phyloP scores from a whole-genome alignment of 192 early-diverging fungal species.

The Entrophospora sp. region DNA sequence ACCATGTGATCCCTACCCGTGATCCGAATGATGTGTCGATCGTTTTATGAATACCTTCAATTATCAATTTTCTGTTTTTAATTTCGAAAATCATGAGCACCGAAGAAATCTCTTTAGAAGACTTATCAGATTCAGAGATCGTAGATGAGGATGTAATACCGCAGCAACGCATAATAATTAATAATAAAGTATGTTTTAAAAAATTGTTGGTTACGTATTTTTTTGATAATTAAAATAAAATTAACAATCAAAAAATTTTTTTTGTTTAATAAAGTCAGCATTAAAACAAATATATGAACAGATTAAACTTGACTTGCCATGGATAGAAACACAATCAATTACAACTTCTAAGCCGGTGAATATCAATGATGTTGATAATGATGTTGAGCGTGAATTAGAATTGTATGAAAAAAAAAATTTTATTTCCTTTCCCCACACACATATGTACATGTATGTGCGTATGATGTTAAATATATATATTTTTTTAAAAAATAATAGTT shows the following conservation, averaged over 20 bases:
- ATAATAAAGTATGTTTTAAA: conserved; percentile 23
- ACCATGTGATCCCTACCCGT: too few species aligned
- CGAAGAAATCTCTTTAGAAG: not conserved
- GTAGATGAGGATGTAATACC: conserved; percentile 23
- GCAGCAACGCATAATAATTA: conserved; percentile 22
- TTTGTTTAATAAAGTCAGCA: conserved; percentile 33
- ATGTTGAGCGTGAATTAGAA: conserved; percentile 86
- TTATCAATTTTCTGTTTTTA: too few species aligned
- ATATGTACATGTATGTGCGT: not conserved
- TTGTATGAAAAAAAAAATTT: conserved; percentile 32
- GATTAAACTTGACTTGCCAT: conserved; percentile 53
- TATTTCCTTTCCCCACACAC: too few species aligned
- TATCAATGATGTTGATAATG: conserved; percentile 66
- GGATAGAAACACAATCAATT: conserved; percentile 63
- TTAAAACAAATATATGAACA: conserved; percentile 49
- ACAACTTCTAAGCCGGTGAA: conserved; percentile 45
- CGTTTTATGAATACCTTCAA: too few species aligned
- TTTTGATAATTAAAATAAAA: not conserved
- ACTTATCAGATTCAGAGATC: not conserved
- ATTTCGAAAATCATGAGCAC: not conserved
- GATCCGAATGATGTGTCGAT: too few species aligned
- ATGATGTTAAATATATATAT: not conserved
- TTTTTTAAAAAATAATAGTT: conserved; percentile 21
- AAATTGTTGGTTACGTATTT: not conserved
- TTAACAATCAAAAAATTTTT: not conserved